A percentile compares a stretch with the other conserved stretches of the same genome.
Evolutionary conservation across 2,329 filamentous ascomycete genomes (phyloP).

Genomic region (Xylaria sp.): DNA sequence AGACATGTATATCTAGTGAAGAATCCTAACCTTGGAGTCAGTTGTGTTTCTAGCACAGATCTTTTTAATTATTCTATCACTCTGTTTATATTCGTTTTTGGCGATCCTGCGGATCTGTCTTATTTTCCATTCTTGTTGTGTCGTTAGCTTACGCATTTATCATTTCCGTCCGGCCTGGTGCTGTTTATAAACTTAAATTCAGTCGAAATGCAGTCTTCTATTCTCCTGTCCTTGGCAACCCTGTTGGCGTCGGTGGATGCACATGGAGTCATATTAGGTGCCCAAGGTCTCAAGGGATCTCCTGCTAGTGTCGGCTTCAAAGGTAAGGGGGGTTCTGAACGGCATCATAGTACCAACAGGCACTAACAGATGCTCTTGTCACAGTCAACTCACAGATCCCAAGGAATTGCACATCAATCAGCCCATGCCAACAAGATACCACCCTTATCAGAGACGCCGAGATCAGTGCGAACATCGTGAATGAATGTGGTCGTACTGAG

Average conservation of each 20-base stretch:
- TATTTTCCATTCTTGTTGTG: conserved; percentile 38
- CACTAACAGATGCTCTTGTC: conserved; percentile 9
- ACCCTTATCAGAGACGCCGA: conserved; percentile 71
- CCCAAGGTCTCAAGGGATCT: conserved; percentile 59
- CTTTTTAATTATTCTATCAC: conserved; percentile 23
- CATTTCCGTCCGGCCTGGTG: conserved; percentile 49
- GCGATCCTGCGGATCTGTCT: conserved; percentile 49
- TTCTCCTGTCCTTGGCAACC: conserved; percentile 50
- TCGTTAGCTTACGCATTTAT: conserved; percentile 41
- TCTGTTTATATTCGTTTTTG: conserved; percentile 40
- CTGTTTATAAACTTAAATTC: conserved; percentile 46
- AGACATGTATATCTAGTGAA: conserved; percentile 37
- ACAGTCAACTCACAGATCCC: conserved; percentile 57
- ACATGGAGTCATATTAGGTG: conserved; percentile 61
- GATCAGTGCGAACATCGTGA: conserved; percentile 63
- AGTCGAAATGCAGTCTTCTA: conserved; percentile 53
- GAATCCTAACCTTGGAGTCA: conserved; percentile 40
- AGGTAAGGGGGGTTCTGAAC: conserved; percentile 48
- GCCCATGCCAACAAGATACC: conserved; percentile 73
- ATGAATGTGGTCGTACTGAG: conserved; percentile 72
- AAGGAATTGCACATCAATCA: conserved; percentile 71
- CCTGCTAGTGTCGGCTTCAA: conserved; percentile 62
- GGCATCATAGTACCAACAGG: not conserved
- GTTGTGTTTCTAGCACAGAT: conserved; percentile 37
- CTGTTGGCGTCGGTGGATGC: conserved; percentile 53